Conservation (phyloP, 2,329 filamentous ascomycete genomes). For the Ilyonectria mors-panacis region DNA sequence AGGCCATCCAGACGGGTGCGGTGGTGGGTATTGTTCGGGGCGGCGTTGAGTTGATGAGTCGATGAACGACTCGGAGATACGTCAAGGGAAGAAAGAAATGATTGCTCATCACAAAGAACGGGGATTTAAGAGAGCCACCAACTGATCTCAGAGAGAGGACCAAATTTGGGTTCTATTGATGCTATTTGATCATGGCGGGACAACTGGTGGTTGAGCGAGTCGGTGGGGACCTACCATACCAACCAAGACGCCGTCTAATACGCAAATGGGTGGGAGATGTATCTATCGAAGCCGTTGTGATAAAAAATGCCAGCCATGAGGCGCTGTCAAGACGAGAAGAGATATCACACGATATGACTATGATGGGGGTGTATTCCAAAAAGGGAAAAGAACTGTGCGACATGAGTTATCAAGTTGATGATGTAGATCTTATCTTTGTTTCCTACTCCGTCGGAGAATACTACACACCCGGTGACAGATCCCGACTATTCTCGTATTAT, state of each 20-base stretch:
- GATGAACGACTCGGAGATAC: conserved; percentile 35
- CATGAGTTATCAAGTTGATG: too few species aligned
- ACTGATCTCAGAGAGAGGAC: not conserved
- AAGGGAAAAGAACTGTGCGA: not conserved
- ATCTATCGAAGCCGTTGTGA: not conserved
- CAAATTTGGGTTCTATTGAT: not conserved
- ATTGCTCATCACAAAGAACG: not conserved
- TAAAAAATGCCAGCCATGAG: not conserved
- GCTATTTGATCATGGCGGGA: too few species aligned
- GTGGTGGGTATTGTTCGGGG: conserved; percentile 90
- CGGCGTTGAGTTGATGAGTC: conserved; percentile 80
- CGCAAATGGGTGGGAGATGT: not conserved
- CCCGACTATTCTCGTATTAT: not conserved
- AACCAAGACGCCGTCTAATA: not conserved
- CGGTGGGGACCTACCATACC: not conserved
- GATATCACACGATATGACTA: not conserved
- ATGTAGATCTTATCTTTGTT: too few species aligned
- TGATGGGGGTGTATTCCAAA: not conserved
- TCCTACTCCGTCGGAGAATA: not conserved
- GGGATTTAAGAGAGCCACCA: not conserved
- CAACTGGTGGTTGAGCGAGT: not conserved
- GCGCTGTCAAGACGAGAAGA: not conserved
- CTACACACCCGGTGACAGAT: not conserved
- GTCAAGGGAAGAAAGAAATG: not conserved
- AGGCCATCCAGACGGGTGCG: conserved; percentile 92